phyloP scores from a whole-genome alignment of 371 early-diverging fungal species.

The Lichtheimia ornata region DNA sequence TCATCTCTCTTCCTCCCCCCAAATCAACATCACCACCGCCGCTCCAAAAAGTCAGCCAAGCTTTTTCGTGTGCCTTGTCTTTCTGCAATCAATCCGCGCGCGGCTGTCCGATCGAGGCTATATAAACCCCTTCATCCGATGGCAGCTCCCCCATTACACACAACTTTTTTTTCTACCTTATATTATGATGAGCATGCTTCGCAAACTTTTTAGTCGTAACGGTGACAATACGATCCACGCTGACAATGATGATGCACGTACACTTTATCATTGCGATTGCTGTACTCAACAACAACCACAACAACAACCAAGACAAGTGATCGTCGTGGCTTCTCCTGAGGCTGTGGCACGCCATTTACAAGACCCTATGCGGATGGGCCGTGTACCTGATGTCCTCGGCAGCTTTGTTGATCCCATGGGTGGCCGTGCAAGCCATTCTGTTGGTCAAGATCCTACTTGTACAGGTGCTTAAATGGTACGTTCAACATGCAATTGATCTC shows the following conservation, averaged over 20 bases:
- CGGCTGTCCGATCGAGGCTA: too few species aligned
- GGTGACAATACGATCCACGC: neutral
- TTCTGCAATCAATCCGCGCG: too few species aligned
- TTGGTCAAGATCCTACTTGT: conserved; percentile 15
- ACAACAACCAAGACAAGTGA: too few species aligned
- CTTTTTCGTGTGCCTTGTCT: too few species aligned
- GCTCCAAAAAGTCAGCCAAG: too few species aligned
- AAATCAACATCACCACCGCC: too few species aligned
- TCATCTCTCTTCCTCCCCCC: too few species aligned
- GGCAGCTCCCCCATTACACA: neutral
- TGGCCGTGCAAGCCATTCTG: conserved; percentile 13
- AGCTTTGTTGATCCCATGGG: conserved; percentile 27
- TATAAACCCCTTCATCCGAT: too few species aligned
- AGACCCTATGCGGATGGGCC: conserved; percentile 20
- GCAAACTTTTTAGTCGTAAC: neutral
- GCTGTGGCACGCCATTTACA: neutral
- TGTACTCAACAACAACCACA: too few species aligned
- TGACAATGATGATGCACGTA: neutral
- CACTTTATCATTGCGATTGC: neutral
- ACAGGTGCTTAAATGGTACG: conserved; percentile 21
- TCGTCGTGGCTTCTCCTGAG: neutral
- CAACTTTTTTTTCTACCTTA: neutral
- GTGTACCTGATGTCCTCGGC: conserved; percentile 17
- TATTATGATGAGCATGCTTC: neutral
- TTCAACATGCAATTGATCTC: too few species aligned